Evolutionary conservation across 2,329 filamentous ascomycete species (phyloP).

Genomic region (Aspergillus texensis): DNA sequence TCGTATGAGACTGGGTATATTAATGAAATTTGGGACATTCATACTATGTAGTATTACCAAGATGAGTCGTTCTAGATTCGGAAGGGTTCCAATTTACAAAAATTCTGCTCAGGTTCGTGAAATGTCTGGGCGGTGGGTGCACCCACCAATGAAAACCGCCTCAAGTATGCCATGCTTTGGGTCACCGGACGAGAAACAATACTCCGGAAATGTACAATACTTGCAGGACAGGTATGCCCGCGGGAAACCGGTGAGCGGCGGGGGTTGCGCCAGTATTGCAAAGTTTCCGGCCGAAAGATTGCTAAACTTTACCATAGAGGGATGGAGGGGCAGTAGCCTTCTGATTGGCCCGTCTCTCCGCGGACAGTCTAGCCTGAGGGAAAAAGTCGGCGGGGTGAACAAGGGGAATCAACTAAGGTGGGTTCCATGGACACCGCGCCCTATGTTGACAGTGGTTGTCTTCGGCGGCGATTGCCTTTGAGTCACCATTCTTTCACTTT

Average conservation of each 20-base stretch:
- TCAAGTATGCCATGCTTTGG: background rate
- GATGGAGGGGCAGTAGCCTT: conserved; percentile 13
- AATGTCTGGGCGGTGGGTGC: background rate
- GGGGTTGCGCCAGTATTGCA: conserved; percentile 1
- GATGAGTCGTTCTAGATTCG: background rate
- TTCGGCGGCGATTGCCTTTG: conserved; percentile 2
- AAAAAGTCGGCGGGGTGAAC: conserved; percentile 23
- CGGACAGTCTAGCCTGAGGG: conserved; percentile 10
- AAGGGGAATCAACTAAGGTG: background rate
- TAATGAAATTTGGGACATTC: no score
- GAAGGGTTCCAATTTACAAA: background rate
- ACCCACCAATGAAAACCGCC: background rate
- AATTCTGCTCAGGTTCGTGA: background rate
- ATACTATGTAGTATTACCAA: no score
- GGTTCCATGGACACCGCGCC: conserved; percentile 27
- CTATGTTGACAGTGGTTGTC: background rate
- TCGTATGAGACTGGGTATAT: no score
- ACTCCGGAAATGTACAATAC: background rate
- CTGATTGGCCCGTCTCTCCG: conserved; percentile 19
- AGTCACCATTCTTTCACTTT: conserved; percentile 11
- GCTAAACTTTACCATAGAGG: background rate
- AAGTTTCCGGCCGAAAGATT: conserved; percentile 6
- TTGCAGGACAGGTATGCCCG: background rate
- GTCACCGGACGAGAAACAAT: background rate
- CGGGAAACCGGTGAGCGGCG: conserved; percentile 9